Evolutionary conservation across 257 asterid genomes (phyloP), one percentile per base, ranked within the genome.

Genomic region (Paulownia fortunei): DNA sequence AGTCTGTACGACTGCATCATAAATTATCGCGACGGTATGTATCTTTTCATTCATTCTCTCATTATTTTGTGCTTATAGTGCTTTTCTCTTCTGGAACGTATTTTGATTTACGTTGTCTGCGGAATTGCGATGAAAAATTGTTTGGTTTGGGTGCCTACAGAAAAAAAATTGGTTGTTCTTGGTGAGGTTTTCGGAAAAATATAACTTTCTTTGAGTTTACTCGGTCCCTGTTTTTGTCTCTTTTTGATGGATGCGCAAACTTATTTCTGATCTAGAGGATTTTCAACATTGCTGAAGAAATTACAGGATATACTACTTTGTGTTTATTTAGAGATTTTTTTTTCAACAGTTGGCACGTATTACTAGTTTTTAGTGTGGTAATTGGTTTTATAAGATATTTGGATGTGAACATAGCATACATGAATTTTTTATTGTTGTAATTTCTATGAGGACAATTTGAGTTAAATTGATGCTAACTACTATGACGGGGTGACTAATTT

Each of bases 11-110:
- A 12, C 73, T 60, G 66, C 79, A 6, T 56, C 67, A 19, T 79
- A 19, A 54, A 26, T 74, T 68, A 41, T 39, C 55, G 61, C 69
- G 21, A 62, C 73, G 81, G 84, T 81, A 69, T 32, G 84, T 55
- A 6, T 70, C 67, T 19, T n/a, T 39, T 75, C 30, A 3, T 46
- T 30, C 6, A 27, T n/a, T 83, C 30, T 69, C 24, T 46, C 9
- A 47, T 47, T 70, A 6, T 62, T 84, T 10, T 51, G 73, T 76
- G 64, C 59, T 54, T 55, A 49, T 26, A 68, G 54, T 46, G 46
- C 12, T 62, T 47, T 59, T 24, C 37, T 59, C 6, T 60, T 55
- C 34, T 69, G 34, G 51, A 70, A 34, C 49, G 58, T 19, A 4
- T 54, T 61, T 78, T 21, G 64, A 76, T 60, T 62, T 63, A 18